Conservation (phyloP, 768 basidiomycete genomes). For the Dictyophora rubrovolvata region DNA sequence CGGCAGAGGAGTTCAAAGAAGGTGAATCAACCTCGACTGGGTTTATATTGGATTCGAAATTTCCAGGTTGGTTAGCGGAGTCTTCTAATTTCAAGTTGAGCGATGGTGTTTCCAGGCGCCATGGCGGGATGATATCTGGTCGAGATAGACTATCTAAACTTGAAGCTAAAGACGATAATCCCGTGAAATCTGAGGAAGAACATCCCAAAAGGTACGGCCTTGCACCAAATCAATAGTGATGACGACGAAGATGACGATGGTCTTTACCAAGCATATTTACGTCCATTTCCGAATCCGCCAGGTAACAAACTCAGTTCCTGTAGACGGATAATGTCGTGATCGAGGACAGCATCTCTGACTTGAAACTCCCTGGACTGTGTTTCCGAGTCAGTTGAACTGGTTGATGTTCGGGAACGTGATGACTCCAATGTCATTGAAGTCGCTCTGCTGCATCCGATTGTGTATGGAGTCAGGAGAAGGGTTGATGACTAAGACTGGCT, state of each 20-base stretch:
- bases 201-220: constrained; percentile 31
- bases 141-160: not conserved
- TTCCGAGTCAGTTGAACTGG: not conserved
- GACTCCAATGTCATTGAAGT: not conserved
- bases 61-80: not conserved
- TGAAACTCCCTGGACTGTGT: not conserved
- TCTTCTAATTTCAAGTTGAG: too few relatives aligned
- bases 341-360: constrained; percentile 17
- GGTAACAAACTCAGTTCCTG: constrained; percentile 40
- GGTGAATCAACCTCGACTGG: constrained; percentile 1
- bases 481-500: not conserved
- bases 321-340: constrained; percentile 37
- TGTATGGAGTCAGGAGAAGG: not conserved
- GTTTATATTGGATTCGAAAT: constrained; percentile 15
- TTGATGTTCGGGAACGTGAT: not conserved
- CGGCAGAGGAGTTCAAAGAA: not conserved
- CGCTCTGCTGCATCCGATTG: not conserved
- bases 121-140: not conserved
- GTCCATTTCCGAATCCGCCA: constrained; percentile 53
- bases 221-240: constrained; percentile 7
- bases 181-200: constrained; percentile 1
- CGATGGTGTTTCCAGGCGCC: not conserved
- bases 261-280: constrained; percentile 48
- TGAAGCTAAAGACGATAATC: not conserved
- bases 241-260: constrained; percentile 7